phyloP scores from a whole-genome alignment of 2,329 filamentous ascomycete genomes.

The Passalora sequoiae region DNA sequence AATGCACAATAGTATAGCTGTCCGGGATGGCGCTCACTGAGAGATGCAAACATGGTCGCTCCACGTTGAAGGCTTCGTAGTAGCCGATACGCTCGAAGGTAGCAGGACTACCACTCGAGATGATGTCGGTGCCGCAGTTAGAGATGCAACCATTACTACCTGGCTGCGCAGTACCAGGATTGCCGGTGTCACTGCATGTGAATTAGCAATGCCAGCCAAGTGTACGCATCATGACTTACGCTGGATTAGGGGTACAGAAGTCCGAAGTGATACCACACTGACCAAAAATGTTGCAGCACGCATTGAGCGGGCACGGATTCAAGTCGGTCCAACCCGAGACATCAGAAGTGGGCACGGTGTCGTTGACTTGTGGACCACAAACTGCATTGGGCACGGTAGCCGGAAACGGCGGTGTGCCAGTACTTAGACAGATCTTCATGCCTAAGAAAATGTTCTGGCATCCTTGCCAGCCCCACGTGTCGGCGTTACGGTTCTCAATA shows the following conservation, averaged over 20 bases:
- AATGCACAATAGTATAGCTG: slow-evolving; percentile 27
- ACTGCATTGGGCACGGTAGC: slow-evolving; percentile 34
- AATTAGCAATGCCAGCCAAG: neutral
- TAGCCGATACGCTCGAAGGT: slow-evolving; percentile 29
- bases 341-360: slow-evolving; percentile 33
- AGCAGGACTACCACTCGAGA: slow-evolving; percentile 18
- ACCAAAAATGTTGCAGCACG: slow-evolving; percentile 43
- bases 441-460: slow-evolving; percentile 34
- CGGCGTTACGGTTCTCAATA: slow-evolving; percentile 39
- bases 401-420: slow-evolving; percentile 41
- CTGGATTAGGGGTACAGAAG: slow-evolving; percentile 38
- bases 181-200: slow-evolving; percentile 26
- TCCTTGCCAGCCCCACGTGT: slow-evolving; percentile 44
- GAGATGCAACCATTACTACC: slow-evolving; percentile 39
- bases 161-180: slow-evolving; percentile 36
- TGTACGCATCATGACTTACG: slow-evolving; percentile 3
- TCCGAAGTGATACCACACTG: slow-evolving; percentile 44
- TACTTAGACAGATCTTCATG: slow-evolving; percentile 39
- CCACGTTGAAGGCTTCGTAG: slow-evolving; percentile 32
- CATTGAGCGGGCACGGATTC: slow-evolving; percentile 37
- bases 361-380: slow-evolving; percentile 45
- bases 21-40: slow-evolving; percentile 19
- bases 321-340: slow-evolving; percentile 30
- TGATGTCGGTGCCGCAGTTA: slow-evolving; percentile 40
- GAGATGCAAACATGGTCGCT: slow-evolving; percentile 33